phyloP scores from a whole-genome alignment of 1,284 basidiomycete genomes.

The Melampsora abietis-canadensis region DNA sequence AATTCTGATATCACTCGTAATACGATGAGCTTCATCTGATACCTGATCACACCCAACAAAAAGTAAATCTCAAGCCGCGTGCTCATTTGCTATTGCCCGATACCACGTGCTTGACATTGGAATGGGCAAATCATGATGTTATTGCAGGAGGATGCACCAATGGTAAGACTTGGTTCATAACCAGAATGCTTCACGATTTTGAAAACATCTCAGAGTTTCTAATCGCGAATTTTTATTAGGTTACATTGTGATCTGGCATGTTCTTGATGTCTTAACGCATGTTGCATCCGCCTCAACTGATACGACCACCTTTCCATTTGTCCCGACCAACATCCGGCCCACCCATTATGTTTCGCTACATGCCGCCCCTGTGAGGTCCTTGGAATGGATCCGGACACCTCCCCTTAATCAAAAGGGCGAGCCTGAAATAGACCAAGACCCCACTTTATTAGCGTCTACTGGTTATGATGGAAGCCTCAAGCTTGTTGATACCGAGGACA shows the following conservation, averaged over 20 bases:
- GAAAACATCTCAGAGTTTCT: not conserved
- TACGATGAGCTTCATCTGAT: not conserved
- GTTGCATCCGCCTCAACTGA: slow-evolving; percentile 39
- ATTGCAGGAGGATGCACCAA: slow-evolving; percentile 76
- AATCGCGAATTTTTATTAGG: slow-evolving; percentile 58
- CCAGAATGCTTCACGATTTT: not conserved
- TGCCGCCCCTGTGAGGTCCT: slow-evolving; percentile 70
- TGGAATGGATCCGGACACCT: slow-evolving; percentile 70
- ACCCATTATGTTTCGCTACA: slow-evolving; percentile 69
- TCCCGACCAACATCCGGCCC: slow-evolving; percentile 60
- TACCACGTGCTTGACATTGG: slow-evolving; percentile 68
- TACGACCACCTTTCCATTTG: slow-evolving; percentile 47
- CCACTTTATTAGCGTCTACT: slow-evolving; percentile 68
- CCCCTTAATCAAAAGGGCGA: slow-evolving; percentile 59
- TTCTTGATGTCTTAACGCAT: slow-evolving; percentile 57
- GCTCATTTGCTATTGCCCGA: slow-evolving; percentile 70
- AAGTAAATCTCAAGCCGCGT: slow-evolving; percentile 65
- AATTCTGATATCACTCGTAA: slow-evolving; percentile 21
- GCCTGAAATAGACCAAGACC: slow-evolving; percentile 60
- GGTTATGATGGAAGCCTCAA: slow-evolving; percentile 73
- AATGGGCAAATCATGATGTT: slow-evolving; percentile 78
- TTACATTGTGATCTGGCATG: slow-evolving; percentile 68
- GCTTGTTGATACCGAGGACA: slow-evolving; percentile 70
- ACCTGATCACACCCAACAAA: slow-evolving; percentile 52
- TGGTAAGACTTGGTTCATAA: slow-evolving; percentile 58